Evolutionary conservation across 345 rosid species (phyloP).

Genomic region (Gynandropsis gynandra): DNA sequence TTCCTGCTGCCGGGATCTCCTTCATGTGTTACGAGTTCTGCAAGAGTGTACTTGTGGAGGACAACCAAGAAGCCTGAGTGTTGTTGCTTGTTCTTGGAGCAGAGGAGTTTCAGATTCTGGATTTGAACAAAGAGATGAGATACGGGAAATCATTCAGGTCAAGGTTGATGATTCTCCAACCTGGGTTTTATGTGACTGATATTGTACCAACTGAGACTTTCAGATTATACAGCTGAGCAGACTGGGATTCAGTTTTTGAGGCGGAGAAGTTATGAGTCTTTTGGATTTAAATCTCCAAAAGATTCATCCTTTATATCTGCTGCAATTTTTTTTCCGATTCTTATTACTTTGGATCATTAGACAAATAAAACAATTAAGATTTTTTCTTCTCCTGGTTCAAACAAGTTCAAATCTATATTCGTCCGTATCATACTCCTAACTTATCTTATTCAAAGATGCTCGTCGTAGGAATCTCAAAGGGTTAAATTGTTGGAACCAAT

Average conservation of each 20-base stretch:
- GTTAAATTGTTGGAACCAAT: too few species aligned
- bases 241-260: not conserved
- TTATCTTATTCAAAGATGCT: too few species aligned
- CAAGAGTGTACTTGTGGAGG: slow-evolving; percentile 72
- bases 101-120: slow-evolving; percentile 1
- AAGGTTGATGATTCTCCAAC: too few species aligned
- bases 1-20: slow-evolving; percentile 97
- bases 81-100: not conserved
- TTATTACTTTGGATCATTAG: slow-evolving; percentile 3
- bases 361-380: too few species aligned
- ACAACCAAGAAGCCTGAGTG: slow-evolving; percentile 40
- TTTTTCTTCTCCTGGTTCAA: slow-evolving; percentile 2
- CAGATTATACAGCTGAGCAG: slow-evolving; percentile 3
- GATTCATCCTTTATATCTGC: slow-evolving; percentile 10
- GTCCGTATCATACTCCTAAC: too few species aligned
- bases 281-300: not conserved
- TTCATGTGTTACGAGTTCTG: slow-evolving; percentile 98
- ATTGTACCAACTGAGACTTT: slow-evolving; percentile 17
- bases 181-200: slow-evolving; percentile 5
- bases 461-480: too few species aligned
- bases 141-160: not conserved
- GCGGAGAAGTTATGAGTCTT: too few species aligned
- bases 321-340: not conserved
- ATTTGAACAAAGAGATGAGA: slow-evolving; percentile 12
- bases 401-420: not conserved